These are phyloP conservation scores for Neodidymelliopsis sp. DNA, from an alignment of 2,329 filamentous ascomycete genomes.

Conservation along the genomic window DNA sequence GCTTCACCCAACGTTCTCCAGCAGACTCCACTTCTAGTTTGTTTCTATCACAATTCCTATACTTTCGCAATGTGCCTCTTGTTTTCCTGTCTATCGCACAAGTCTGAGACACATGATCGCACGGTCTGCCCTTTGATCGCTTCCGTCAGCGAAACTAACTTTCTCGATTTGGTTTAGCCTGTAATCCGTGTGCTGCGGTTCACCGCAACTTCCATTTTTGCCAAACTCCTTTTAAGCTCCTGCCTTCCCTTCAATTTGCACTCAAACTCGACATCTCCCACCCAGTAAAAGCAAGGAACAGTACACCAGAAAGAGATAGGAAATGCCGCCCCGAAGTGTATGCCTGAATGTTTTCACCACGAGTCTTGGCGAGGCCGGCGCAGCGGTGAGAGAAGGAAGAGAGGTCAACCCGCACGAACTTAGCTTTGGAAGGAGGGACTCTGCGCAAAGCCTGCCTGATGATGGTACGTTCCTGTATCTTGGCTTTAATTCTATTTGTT, in stretches of 20 bases:
- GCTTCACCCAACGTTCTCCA: constrained; percentile 17
- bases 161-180: constrained; percentile 34
- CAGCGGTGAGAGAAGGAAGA: constrained; percentile 38
- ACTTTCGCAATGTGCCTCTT: constrained; percentile 6
- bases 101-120: constrained; percentile 43
- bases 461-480: constrained; percentile 27
- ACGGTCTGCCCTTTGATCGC: constrained; percentile 40
- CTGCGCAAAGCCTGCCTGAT: constrained; percentile 33
- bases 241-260: constrained; percentile 21
- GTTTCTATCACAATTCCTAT: constrained; percentile 4
- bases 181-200: constrained; percentile 46
- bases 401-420: constrained; percentile 19
- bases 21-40: constrained; percentile 14
- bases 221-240: constrained; percentile 38
- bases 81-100: constrained; percentile 16
- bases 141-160: constrained; percentile 43
- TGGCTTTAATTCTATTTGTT: background rate
- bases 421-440: constrained; percentile 37
- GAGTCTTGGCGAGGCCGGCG: constrained; percentile 38
- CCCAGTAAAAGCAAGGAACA: constrained; percentile 23
- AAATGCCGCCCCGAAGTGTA: constrained; percentile 48
- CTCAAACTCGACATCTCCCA: constrained; percentile 13
- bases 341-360: constrained; percentile 48
- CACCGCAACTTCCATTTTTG: constrained; percentile 51
- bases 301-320: constrained; percentile 21